Percentiles rank a stretch among this genome's conserved stretches.
phyloP scores from a whole-genome alignment of 2,329 filamentous ascomycete species.

The Penicillium griseofulvum region DNA sequence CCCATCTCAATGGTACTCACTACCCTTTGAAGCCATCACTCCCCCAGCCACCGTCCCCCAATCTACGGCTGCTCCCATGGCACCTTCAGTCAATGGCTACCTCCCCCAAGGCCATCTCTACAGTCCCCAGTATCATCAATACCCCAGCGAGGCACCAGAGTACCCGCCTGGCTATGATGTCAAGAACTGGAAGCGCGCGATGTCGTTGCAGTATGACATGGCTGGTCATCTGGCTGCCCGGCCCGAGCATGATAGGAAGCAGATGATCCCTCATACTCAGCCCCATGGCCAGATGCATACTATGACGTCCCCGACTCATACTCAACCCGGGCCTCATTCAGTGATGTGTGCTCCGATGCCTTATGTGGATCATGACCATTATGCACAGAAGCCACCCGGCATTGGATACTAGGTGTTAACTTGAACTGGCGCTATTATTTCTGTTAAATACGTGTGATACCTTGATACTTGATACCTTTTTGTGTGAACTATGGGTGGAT shows the following conservation, averaged over 20 bases:
- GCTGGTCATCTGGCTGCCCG: constrained; percentile 5
- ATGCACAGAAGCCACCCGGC: constrained; percentile 22
- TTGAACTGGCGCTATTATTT: not conserved
- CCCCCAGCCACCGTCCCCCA: constrained; percentile 25
- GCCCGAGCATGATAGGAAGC: constrained; percentile 12
- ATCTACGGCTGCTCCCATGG: constrained; percentile 21
- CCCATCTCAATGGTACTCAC: constrained; percentile 30
- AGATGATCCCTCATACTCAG: not conserved
- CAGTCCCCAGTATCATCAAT: constrained; percentile 20
- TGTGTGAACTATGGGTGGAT: constrained; percentile 19
- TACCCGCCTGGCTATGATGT: constrained; percentile 20
- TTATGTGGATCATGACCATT: constrained; percentile 25
- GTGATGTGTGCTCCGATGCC: constrained; percentile 30
- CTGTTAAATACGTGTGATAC: constrained; percentile 11
- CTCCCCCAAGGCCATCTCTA: constrained; percentile 22
- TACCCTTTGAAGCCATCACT: constrained; percentile 27
- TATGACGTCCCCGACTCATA: constrained; percentile 22
- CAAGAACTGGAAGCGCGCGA: constrained; percentile 31
- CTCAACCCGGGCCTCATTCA: constrained; percentile 24
- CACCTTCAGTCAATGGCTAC: constrained; percentile 22
- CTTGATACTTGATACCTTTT: constrained; percentile 2
- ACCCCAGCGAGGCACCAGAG: constrained; percentile 15
- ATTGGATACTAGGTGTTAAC: constrained; percentile 21
- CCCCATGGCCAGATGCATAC: constrained; percentile 10
- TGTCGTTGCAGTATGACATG: constrained; percentile 30